phyloP scores from a whole-genome alignment of 345 rosid species.

The Psidium friedrichsthalianum region DNA sequence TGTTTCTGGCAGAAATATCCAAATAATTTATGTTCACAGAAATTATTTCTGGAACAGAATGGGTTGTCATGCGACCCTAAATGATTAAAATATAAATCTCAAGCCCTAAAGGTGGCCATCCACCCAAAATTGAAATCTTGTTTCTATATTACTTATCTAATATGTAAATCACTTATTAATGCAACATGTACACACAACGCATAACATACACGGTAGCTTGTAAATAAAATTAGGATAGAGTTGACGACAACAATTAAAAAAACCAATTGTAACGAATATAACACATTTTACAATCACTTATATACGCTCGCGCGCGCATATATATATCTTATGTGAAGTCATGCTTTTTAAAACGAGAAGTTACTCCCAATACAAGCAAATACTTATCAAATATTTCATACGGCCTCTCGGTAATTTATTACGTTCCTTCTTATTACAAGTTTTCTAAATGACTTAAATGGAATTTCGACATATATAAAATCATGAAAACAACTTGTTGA shows the following conservation, averaged over 20 bases:
- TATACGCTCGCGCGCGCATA: rapidly evolving
- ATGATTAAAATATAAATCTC: background rate
- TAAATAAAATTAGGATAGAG: too few species aligned
- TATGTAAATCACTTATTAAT: background rate
- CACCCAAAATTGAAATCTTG: background rate
- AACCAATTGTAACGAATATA: too few species aligned
- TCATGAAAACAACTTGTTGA: background rate
- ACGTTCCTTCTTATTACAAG: background rate
- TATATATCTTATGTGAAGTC: too few species aligned
- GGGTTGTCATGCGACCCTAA: too few species aligned
- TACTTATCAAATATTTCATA: background rate
- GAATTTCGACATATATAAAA: background rate
- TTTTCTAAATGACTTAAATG: background rate
- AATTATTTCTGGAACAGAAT: too few species aligned
- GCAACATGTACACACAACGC: too few species aligned
- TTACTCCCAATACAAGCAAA: background rate
- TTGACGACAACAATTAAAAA: too few species aligned
- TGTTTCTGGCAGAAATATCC: too few species aligned
- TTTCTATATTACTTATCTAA: background rate
- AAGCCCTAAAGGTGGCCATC: background rate
- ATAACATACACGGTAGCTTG: too few species aligned
- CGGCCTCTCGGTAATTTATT: background rate
- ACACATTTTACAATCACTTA: background rate
- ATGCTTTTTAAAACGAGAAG: background rate
- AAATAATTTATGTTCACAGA: too few species aligned